Conservation (phyloP, 2,329 filamentous ascomycete genomes). For the Alternaria rosae region DNA sequence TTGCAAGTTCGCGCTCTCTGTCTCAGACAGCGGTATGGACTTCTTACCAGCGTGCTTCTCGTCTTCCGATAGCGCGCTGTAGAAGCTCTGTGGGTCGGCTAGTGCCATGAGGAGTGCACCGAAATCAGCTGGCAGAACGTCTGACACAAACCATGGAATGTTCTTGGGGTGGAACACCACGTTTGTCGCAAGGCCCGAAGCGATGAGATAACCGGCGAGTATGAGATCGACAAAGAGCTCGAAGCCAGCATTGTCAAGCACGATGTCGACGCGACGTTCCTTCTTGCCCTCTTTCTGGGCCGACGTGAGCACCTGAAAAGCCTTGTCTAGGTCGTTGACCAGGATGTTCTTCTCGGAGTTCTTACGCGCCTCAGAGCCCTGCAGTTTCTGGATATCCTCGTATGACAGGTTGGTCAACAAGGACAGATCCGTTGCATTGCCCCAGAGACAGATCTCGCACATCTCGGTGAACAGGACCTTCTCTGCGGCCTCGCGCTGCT, state of each 20-base stretch:
- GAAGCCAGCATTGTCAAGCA: constrained; percentile 96
- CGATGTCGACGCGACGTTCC: constrained; percentile 85
- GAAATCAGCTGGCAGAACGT: constrained; percentile 89
- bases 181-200: constrained; percentile 82
- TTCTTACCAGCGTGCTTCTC: constrained; percentile 61
- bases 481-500: constrained; percentile 71
- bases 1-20: constrained; percentile 70
- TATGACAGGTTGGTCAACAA: constrained; percentile 89
- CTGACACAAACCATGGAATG: constrained; percentile 98
- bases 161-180: constrained; percentile 92
- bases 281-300: constrained; percentile 68
- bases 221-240: constrained; percentile 96
- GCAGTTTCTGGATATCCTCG: constrained; percentile 95
- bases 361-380: constrained; percentile 87
- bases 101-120: constrained; percentile 80
- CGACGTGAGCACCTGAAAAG: constrained; percentile 72
- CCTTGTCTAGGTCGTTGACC: constrained; percentile 79
- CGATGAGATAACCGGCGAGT: constrained; percentile 86
- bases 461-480: constrained; percentile 86
- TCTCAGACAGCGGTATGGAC: constrained; percentile 68
- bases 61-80: constrained; percentile 76
- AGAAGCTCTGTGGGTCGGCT: constrained; percentile 79
- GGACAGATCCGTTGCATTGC: constrained; percentile 93
- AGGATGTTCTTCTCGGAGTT: constrained; percentile 90
- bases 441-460: constrained; percentile 97